Percentiles rank a stretch among this genome's conserved stretches.
These are phyloP conservation scores for Talaromyces funiculosus DNA, from an alignment of 2,329 filamentous ascomycete genomes.

Conservation along the genomic window DNA sequence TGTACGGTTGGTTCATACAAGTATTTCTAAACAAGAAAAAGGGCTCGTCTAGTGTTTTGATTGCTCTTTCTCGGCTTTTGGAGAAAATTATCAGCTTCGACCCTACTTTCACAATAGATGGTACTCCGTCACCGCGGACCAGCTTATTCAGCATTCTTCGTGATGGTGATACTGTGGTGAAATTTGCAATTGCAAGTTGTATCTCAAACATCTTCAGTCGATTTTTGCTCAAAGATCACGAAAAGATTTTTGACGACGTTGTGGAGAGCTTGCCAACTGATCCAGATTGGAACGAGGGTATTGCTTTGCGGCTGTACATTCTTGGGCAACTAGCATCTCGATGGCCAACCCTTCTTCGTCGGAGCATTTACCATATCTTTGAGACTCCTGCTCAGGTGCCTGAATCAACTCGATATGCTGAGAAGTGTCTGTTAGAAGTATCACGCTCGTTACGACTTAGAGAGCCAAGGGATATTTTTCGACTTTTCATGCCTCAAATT, in stretches of 20 bases:
- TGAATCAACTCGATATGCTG: conserved; percentile 63
- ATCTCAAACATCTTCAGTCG: conserved; percentile 71
- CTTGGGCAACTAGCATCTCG: conserved; percentile 69
- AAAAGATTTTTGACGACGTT: conserved; percentile 77
- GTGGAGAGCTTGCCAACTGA: conserved; percentile 72
- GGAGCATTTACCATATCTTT: conserved; percentile 89
- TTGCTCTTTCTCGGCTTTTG: conserved; percentile 62
- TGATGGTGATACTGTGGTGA: conserved; percentile 62
- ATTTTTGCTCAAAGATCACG: conserved; percentile 77
- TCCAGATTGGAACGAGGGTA: conserved; percentile 67
- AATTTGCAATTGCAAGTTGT: conserved; percentile 65
- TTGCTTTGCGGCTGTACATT: conserved; percentile 73
- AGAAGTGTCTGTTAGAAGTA: conserved; percentile 62
- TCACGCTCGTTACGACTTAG: conserved; percentile 59
- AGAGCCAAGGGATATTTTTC: conserved; percentile 67
- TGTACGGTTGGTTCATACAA: conserved; percentile 74
- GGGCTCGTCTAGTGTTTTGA: conserved; percentile 64
- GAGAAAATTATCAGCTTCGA: conserved; percentile 63
- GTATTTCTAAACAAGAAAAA: conserved; percentile 61
- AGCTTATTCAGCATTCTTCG: conserved; percentile 69
- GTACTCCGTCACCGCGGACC: conserved; percentile 59
- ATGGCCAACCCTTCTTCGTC: conserved; percentile 81
- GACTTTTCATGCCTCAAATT: conserved; percentile 79
- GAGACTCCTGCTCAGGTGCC: conserved; percentile 74
- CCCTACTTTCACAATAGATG: conserved; percentile 59